Percentiles rank a stretch among this genome's conserved stretches.
These are phyloP conservation scores for Gastrodia elata DNA, from an alignment of 106 monocot genomes.

Conservation along the genomic window DNA sequence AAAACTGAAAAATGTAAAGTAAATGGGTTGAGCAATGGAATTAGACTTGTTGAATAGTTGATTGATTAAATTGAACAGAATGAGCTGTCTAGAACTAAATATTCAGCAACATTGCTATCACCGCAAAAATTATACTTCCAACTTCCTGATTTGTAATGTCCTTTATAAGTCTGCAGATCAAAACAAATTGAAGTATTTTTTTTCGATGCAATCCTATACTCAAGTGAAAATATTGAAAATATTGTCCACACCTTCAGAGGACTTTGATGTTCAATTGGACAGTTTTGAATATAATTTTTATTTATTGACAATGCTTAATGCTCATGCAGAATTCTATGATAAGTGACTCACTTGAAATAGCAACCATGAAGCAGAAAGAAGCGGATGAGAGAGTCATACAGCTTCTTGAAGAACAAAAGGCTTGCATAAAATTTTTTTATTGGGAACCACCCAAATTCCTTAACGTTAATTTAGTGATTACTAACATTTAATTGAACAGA, in stretches of 20 bases:
- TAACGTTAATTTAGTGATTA: neutral
- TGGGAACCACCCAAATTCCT: neutral
- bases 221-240: neutral
- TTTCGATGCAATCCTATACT: neutral
- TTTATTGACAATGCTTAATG: neutral
- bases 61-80: too few relatives aligned
- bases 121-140: neutral
- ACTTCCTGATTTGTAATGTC: neutral
- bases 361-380: slow-evolving; percentile 43
- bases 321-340: slow-evolving; percentile 43
- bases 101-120: too few relatives aligned
- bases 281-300: neutral
- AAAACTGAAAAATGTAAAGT: too few relatives aligned
- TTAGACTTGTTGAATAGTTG: too few relatives aligned
- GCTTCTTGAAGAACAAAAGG: slow-evolving; percentile 72
- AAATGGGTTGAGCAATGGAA: too few relatives aligned
- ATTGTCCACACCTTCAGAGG: neutral
- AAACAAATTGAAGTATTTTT: neutral
- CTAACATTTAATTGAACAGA: slow-evolving; percentile 29
- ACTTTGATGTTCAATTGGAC: neutral
- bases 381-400: slow-evolving; percentile 47
- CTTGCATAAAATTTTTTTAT: slow-evolving; percentile 1
- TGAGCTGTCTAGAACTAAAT: too few relatives aligned
- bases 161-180: neutral
- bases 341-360: slow-evolving; percentile 41